Evolutionary conservation across 768 basidiomycete genomes (phyloP), one percentile per base, ranked within the genome.

Genomic region (Galerina sulciceps): DNA sequence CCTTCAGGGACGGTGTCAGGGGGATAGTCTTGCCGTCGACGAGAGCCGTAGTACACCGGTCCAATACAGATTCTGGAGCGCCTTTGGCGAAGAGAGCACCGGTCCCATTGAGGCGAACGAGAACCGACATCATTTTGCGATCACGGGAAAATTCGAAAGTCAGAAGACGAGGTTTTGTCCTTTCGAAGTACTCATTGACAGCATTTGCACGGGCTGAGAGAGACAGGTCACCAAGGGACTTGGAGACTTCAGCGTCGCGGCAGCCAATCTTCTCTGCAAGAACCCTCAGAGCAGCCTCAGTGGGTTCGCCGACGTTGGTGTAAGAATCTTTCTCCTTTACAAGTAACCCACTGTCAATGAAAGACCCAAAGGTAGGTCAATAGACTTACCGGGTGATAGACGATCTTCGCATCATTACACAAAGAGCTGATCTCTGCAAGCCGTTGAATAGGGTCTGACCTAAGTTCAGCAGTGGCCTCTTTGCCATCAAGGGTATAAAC

Each of bases 71-170:
- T 77, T 99, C 96, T 6, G 96, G 96, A 2, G 96, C 96, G 37
- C 96, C 96, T 74, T 99, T 99, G 72, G 90, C 94, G 70, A 96
- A 91, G 5, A 99, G 81, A 8, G 90, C 83, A n/a, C 92, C 91
- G 4, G 73, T 74, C 1, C 83, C 83, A 56, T 86, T 84, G 55
- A 86, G 81, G 59, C 78, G 84, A 38, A 93, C 91, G 50, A 99
- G 86, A 51, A 98, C 96, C 18, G 96, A 97, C 96, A 99, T 99
- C 87, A 96, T 96, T 78, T 98, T 99, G 69, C 96, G 90, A 75
- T 99, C 96, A 17, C 96, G 88, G 18, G 95, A 93, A 76, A 99
- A 99, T 73, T 99, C 96, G 73, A 99, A 96, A 8, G 96, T 99
- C 65, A 97, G 78, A 13, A 97, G 82, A 57, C 95, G 88, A 15